These are phyloP conservation scores for Xylaria sp. DNA, from an alignment of 2,329 filamentous ascomycete species.

Conservation along the genomic window DNA sequence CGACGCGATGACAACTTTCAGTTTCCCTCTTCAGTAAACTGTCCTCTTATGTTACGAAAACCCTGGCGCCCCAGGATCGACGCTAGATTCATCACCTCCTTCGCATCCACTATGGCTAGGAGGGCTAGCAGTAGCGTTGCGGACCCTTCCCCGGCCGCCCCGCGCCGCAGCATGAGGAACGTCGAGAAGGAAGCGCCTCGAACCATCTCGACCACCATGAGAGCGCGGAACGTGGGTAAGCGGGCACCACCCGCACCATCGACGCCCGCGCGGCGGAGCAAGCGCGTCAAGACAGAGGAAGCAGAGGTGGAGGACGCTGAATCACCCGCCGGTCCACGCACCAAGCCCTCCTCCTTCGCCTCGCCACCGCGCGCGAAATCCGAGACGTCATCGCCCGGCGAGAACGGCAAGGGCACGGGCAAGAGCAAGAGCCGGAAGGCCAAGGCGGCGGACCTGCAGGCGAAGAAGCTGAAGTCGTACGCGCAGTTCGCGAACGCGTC, in stretches of 20 bases:
- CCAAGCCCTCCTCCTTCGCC: not conserved
- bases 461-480: slow-evolving; percentile 49
- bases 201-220: not conserved
- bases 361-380: not conserved
- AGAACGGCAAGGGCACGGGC: not conserved
- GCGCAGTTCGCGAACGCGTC: slow-evolving; percentile 45
- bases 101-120: not conserved
- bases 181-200: not conserved
- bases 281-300: not conserved
- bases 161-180: not conserved
- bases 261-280: not conserved
- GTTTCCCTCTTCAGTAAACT: not conserved
- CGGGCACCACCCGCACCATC: too few species aligned
- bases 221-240: not conserved
- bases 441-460: slow-evolving; percentile 38
- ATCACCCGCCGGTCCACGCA: not conserved
- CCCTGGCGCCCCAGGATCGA: not conserved
- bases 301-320: not conserved
- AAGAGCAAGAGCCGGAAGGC: slow-evolving; percentile 16
- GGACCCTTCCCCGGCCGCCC: not conserved
- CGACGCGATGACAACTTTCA: not conserved
- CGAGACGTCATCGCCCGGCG: not conserved
- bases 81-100: not conserved
- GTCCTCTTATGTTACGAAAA: not conserved
- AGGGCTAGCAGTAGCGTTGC: not conserved